Evolutionary conservation across 345 rosid species (phyloP), one percentile per base, ranked within the genome.

Genomic region (Microthlaspi erraticum): DNA sequence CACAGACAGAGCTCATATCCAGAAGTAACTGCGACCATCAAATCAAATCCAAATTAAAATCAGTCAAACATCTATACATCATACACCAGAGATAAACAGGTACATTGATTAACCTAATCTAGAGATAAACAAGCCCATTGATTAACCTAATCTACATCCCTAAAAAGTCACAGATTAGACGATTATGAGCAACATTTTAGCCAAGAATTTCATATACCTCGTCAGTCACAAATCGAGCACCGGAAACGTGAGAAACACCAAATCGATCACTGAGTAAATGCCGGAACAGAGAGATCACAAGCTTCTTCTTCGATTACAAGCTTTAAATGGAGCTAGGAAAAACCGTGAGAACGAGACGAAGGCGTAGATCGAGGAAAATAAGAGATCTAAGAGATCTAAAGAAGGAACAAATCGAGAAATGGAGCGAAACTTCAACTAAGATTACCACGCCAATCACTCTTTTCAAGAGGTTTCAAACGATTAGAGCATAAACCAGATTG

Each of bases 361-460:
- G 32, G 10, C n/a, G 61, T 19, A 13, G 55, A 53, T 17, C 34
- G 36, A 33, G 13, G 2, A 16, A 5, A 18, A 70, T 43, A 41
- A 54, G 36, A 45, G 37, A 52, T 52, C 6, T 52, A 26, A 26
- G 29, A 29, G 59, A 46, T 37, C 23, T n/a, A n/a, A n/a, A 9
- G 38, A 31, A 37, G 12, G 11, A 48, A 23, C n/a, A 18, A 31
- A 60, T 52, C 3, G 7, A 39, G 8, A 12, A 14, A 53, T 44
- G 10, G 7, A 12, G 20, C 0, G 60, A 66, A 36, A 72, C 64
- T 87, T 89, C 81, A 92, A 87, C 98, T 87, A 78, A 92, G 97
- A 83, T 89, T 88, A 88, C 96, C 97, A 83, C 97, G 99, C 79
- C 98, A 82, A 87, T 89, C 94, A 70, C 96, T 54, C 75, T 94